A percentile compares a stretch with the other conserved stretches of the same genome.
Conservation (phyloP, 495 filamentous ascomycete genomes). For the Cudoniella acicularis region DNA sequence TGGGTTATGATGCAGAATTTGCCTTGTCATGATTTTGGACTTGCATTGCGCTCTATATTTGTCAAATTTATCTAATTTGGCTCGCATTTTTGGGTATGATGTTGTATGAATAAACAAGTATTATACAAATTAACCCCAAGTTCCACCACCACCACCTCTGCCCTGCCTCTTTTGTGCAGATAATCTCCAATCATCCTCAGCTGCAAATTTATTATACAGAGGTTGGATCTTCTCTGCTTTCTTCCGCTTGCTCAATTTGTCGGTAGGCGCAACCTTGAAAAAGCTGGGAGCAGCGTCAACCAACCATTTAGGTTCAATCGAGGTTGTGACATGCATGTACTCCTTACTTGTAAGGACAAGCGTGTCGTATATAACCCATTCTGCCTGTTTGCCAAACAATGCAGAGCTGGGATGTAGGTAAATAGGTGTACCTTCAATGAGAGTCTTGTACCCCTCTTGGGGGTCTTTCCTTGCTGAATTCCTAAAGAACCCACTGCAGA, state of each 20-base stretch:
- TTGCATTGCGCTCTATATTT: too few relatives aligned
- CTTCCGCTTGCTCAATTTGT: slow-evolving; percentile 84
- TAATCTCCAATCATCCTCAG: slow-evolving; percentile 91
- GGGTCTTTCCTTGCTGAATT: slow-evolving; percentile 95
- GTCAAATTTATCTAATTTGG: too few relatives aligned
- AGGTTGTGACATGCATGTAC: slow-evolving; percentile 92
- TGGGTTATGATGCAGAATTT: too few relatives aligned
- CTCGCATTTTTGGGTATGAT: too few relatives aligned
- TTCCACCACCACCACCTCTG: slow-evolving; percentile 81
- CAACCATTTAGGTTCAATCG: slow-evolving; percentile 87
- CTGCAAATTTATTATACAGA: slow-evolving; percentile 83
- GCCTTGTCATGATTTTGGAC: too few relatives aligned
- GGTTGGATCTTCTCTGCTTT: slow-evolving; percentile 93
- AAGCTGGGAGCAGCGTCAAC: slow-evolving; percentile 95
- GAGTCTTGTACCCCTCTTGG: slow-evolving; percentile 92
- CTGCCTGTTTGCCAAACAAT: slow-evolving; percentile 90
- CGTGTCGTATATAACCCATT: slow-evolving; percentile 90
- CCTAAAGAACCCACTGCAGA: slow-evolving; percentile 93
- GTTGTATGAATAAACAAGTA: too few relatives aligned
- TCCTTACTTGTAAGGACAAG: slow-evolving; percentile 92
- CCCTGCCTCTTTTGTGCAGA: slow-evolving; percentile 85
- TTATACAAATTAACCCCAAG: slow-evolving; percentile 68
- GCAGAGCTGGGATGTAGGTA: slow-evolving; percentile 90
- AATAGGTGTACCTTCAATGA: slow-evolving; percentile 91
- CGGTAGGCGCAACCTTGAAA: slow-evolving; percentile 94